Base-by-base conservation (phyloP, 257 asterid species). In the Primulina huaijiensis region DNA sequence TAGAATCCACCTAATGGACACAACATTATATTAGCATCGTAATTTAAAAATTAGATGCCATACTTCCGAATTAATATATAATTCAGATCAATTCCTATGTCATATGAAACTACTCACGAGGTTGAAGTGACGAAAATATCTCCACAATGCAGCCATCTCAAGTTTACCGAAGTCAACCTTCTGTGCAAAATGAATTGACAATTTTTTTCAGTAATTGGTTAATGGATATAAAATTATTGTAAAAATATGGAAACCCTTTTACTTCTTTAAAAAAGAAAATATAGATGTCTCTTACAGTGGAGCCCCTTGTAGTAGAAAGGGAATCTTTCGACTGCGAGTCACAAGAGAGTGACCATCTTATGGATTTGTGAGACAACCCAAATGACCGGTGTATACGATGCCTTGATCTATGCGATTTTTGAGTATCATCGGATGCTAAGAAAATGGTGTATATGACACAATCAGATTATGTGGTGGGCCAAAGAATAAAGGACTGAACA, bases 131-230 rank as follows among this genome's bases (percentile, higher is more conserved):
- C 81, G 84, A 69, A 82, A 81, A 67, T 94, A 94, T 84, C 95
- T 91, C 97, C 96, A 81, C 14, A 93, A 71, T 0, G 99, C 96
- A 31, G 85, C 83, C 90, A 82, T 87, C 85, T 89, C 97, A 10
- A 94, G 96, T 74, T 94, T 94, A 81, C 97, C 69, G 58, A 94
- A 87, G 82, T 94, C 97, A 71, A 94, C 87, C 82, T 86, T 90
- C 92, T 82, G 83, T 5, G 37, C 19, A n/a, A 56, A 5, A 46
- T 56, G 7, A 56, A 30, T 65, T 38, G 8, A 5, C 8, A 50
- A 64, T n/a, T 38, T 27, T 21, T 20, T 34, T 50, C 7, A 40
- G 2, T 11, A 27, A 20, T 12, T 12, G 7, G 19, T 17, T 1
- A 5, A 17, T 1, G 8, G 3, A 50, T 3, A 30, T 19, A 30